phyloP scores from a whole-genome alignment of 352 stramenopile genomes.

The Globisporangium lucens region DNA sequence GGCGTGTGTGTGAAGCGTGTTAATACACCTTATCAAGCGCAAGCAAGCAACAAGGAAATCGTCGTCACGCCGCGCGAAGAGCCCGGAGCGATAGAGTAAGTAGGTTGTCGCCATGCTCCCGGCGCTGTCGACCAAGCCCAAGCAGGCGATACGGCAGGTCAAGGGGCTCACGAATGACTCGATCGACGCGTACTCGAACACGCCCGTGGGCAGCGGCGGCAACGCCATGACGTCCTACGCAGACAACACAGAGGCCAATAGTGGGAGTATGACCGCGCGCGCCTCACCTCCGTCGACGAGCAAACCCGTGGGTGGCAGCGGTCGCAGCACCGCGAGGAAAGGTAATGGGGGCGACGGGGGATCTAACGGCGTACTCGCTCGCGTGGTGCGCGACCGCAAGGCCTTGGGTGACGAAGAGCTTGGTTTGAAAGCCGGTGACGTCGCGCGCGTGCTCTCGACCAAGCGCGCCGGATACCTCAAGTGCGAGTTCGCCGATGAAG shows the following conservation, averaged over 20 bases:
- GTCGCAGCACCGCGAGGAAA: constrained; percentile 23
- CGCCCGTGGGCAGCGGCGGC: constrained; percentile 25
- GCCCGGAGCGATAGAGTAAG: not conserved
- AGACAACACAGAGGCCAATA: constrained; percentile 34
- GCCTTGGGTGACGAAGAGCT: constrained; percentile 74
- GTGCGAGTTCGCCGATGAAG: constrained; percentile 66
- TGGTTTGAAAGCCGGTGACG: constrained; percentile 50
- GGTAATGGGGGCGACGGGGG: constrained; percentile 18
- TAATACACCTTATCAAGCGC: not conserved
- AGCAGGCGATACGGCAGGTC: constrained; percentile 78
- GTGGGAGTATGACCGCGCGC: constrained; percentile 19
- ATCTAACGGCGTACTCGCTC: constrained; percentile 31
- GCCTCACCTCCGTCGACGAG: constrained; percentile 23
- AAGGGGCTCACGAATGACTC: constrained; percentile 82
- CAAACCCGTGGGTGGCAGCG: constrained; percentile 15
- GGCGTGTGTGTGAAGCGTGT: not conserved
- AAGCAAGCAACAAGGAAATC: constrained; percentile 1
- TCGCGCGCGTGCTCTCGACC: constrained; percentile 69
- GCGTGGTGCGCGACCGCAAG: constrained; percentile 72
- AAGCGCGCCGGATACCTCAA: constrained; percentile 85
- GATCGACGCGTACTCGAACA: constrained; percentile 84
- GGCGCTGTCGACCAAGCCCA: constrained; percentile 78
- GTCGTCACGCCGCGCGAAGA: not conserved
- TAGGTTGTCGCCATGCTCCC: constrained; percentile 47
- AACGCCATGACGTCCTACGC: constrained; percentile 36